Evolutionary conservation across 129 eudicot species (phyloP).

Genomic region (Pseudognaphalium luteoalbum): DNA sequence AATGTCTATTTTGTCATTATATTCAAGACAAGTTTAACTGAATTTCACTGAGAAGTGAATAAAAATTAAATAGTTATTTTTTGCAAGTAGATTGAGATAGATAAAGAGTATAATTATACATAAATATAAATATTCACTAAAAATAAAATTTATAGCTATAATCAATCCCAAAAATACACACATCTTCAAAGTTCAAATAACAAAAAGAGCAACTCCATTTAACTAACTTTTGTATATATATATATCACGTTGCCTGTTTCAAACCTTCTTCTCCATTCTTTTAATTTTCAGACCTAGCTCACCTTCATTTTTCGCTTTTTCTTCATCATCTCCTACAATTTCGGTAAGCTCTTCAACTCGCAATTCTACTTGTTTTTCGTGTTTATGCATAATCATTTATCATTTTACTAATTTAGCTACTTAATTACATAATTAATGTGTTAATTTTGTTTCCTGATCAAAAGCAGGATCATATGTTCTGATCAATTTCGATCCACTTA

Average conservation of each 20-base stretch:
- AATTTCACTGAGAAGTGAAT: too few relatives aligned
- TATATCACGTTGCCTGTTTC: constrained; percentile 21
- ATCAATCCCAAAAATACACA: neutral
- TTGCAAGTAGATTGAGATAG: too few relatives aligned
- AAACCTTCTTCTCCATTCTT: constrained; percentile 35
- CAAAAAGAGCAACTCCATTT: neutral
- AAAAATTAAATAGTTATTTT: too few relatives aligned
- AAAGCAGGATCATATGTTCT: neutral
- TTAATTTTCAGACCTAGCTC: constrained; percentile 1
- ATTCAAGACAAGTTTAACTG: too few relatives aligned
- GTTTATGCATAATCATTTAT: neutral
- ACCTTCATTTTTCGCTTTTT: constrained; percentile 1
- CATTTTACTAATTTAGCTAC: neutral
- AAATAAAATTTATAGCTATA: too few relatives aligned
- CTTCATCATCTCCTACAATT: constrained; percentile 13
- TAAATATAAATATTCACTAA: too few relatives aligned
- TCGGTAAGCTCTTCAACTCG: constrained; percentile 1
- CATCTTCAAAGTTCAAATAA: neutral
- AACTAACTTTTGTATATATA: constrained; percentile 8
- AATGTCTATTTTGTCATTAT: too few relatives aligned
- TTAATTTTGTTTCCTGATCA: neutral
- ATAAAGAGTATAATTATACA: too few relatives aligned
- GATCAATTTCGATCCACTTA: constrained; percentile 26
- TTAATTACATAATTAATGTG: neutral
- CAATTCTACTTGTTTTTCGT: constrained; percentile 15